These are phyloP conservation scores for Fusarium nygamai DNA, from an alignment of 2,329 filamentous ascomycete genomes.

Conservation along the genomic window DNA sequence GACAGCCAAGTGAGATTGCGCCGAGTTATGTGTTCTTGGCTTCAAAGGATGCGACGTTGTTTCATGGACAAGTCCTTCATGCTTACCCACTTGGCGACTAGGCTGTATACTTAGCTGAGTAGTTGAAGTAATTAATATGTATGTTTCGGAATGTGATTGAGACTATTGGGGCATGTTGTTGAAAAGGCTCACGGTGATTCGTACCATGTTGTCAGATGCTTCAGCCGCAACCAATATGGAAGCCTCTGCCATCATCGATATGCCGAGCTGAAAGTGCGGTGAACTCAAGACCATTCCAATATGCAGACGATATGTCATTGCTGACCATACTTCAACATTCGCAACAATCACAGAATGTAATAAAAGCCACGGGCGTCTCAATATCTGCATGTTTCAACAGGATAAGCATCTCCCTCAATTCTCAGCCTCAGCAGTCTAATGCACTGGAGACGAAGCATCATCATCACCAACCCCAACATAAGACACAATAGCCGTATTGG, in stretches of 20 bases:
- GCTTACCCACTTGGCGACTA: conserved; percentile 54
- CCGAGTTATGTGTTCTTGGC: conserved; percentile 54
- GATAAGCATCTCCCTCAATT: too few relatives aligned
- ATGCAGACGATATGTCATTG: neutral
- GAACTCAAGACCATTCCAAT: neutral
- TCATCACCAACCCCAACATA: neutral
- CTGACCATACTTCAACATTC: neutral
- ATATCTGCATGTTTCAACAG: neutral
- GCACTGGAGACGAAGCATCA: neutral
- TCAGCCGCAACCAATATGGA: neutral
- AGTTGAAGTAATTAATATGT: fast-evolving
- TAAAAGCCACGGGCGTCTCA: neutral
- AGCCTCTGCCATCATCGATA: neutral
- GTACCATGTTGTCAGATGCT: fast-evolving
- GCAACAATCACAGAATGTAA: neutral
- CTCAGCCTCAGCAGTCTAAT: neutral
- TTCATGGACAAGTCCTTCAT: conserved; percentile 53
- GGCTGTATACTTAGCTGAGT: neutral
- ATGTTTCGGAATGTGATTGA: neutral
- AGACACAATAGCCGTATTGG: neutral
- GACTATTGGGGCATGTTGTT: too few relatives aligned
- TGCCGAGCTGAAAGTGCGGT: neutral
- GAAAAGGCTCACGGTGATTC: fast-evolving
- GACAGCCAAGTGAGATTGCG: conserved; percentile 57
- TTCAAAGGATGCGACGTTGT: conserved; percentile 52